Evolutionary conservation across 169 alveolate genomes (phyloP).

Genomic region (Theileria equi): DNA sequence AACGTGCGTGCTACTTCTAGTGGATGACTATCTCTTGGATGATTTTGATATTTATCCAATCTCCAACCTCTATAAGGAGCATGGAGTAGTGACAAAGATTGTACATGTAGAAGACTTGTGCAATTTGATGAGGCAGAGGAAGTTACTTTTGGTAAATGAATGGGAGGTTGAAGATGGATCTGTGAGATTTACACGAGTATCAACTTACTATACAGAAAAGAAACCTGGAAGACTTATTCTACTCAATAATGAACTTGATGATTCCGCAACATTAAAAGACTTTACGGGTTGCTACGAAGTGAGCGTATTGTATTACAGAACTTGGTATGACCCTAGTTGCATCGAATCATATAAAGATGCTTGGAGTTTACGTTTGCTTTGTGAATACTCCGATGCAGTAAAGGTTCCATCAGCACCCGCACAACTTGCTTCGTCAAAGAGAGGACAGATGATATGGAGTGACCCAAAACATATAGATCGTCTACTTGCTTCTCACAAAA

Average conservation of each 20-base stretch:
- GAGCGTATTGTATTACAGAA: constrained; percentile 46
- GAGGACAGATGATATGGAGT: constrained; percentile 46
- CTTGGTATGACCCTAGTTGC: constrained; percentile 17
- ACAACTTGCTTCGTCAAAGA: constrained; percentile 54
- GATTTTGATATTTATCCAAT: constrained; percentile 45
- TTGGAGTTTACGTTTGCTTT: constrained; percentile 24
- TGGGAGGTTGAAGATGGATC: constrained; percentile 6
- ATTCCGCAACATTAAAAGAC: background rate
- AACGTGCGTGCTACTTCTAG: constrained; percentile 36
- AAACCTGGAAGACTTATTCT: constrained; percentile 37
- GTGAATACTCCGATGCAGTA: constrained; percentile 50
- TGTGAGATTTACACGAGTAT: background rate
- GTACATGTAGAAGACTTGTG: too few relatives aligned
- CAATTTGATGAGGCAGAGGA: constrained; percentile 15
- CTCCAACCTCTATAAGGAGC: constrained; percentile 21
- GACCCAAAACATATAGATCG: constrained; percentile 9
- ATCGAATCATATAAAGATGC: constrained; percentile 35
- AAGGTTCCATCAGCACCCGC: constrained; percentile 50
- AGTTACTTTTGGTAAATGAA: constrained; percentile 8
- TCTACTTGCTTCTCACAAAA: constrained; percentile 9
- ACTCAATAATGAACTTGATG: background rate
- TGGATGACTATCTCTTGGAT: constrained; percentile 27
- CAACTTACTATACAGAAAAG: background rate
- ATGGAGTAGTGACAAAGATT: constrained; percentile 35
- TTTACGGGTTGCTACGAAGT: constrained; percentile 19